Base-by-base conservation (phyloP, 768 basidiomycete genomes). In the Rhizopogon roseolus region DNA sequence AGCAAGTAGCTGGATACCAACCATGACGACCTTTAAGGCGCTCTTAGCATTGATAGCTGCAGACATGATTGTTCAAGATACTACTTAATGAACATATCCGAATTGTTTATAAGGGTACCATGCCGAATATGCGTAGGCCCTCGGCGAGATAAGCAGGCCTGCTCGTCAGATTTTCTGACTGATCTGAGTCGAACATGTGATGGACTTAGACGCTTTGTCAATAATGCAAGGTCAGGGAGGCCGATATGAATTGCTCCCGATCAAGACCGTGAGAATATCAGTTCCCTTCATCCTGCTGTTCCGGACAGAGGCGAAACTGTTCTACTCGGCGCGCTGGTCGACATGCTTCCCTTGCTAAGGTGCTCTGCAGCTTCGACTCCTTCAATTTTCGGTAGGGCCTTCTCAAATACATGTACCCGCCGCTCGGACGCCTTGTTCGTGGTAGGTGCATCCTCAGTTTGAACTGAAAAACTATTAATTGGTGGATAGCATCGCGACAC, bases 401-500 rank as follows among this genome's bases (percentile, higher is more conserved):
- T 79, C 27, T 73, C 69, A 9, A 74, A 74, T 0, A 74, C 80
- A 10, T 58, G 66, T 8, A 49, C 76, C 16, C 77, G 81, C 61
- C 70, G 73, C 61, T 95, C 93, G 5, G 93, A 94, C 67, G 87
- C 90, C 36, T 81, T 94, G 57, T 95, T 94, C 65, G 83, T 90
- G 69, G 93, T 94, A 58, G 52, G 90, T 83, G 36, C 36, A 48
- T 6, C 60, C 53, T 22, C 53, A 44, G 45, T 51, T 49, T 9
- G 19, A 52, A 50, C 52, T 14, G 42, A 17, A 52, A 55, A 45
- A 54, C 61, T 50, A 59, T 53, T 53, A 49, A 57, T 44, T 22
- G 46, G 41, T 53, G 44, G 56, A 50, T 54, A 98, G 95, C 96
- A 98, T 71, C 91, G 95, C 54, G 93, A 98, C 76, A 93, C 93